phyloP scores from a whole-genome alignment of 2,329 filamentous ascomycete species.

The Elsinoe australis region DNA sequence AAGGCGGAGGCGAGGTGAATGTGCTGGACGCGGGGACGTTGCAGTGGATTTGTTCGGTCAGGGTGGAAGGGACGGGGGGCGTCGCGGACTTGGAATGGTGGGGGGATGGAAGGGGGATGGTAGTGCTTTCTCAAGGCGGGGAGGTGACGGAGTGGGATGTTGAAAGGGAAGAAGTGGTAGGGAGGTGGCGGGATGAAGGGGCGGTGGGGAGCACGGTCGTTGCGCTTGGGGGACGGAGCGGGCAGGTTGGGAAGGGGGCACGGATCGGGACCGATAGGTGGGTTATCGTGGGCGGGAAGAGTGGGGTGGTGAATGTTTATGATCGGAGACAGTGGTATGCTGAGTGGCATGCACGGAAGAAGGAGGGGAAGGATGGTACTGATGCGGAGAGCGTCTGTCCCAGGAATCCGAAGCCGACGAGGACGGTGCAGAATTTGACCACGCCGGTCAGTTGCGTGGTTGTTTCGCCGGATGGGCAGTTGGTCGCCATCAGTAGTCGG shows the following conservation, averaged over 20 bases:
- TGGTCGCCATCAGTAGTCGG: conserved; percentile 76
- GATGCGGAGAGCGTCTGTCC: conserved; percentile 39
- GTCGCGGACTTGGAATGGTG: conserved; percentile 93
- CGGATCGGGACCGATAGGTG: conserved; percentile 72
- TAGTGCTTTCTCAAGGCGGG: conserved; percentile 75
- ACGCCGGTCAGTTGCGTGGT: conserved; percentile 72
- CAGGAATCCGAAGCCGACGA: conserved; percentile 61
- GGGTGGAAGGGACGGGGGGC: conserved; percentile 73
- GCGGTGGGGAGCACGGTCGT: conserved; percentile 78
- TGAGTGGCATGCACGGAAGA: conserved; percentile 14
- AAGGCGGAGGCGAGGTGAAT: conserved; percentile 83
- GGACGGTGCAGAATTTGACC: conserved; percentile 75
- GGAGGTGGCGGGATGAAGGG: conserved; percentile 83
- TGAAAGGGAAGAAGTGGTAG: conserved; percentile 59
- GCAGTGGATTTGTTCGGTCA: conserved; percentile 79
- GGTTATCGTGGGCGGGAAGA: conserved; percentile 79
- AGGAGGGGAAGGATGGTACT: neutral
- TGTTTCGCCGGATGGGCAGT: conserved; percentile 83
- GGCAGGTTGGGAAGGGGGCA: conserved; percentile 44
- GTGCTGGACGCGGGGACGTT: conserved; percentile 69
- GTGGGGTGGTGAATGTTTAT: conserved; percentile 89
- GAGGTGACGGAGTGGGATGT: conserved; percentile 87
- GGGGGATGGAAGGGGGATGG: conserved; percentile 72
- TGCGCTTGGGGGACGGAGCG: conserved; percentile 62
- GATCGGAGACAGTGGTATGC: conserved; percentile 59